Evolutionary conservation across 225 moss, liverwort and hornwort genomes (phyloP).

Genomic region (Physcomitrellopsis africana): DNA sequence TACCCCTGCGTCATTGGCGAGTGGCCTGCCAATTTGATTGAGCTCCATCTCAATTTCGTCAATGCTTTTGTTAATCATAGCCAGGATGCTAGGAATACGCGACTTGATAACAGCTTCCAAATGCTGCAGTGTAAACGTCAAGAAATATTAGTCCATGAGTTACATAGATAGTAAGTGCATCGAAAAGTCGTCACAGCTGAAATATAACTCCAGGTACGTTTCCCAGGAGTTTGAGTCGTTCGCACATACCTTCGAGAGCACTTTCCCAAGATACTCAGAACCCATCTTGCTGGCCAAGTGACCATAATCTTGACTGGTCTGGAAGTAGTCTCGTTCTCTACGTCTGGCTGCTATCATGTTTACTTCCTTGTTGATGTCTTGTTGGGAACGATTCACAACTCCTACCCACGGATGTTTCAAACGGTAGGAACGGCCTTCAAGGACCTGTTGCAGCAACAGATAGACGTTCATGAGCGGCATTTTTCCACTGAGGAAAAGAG

Average conservation of each 20-base stretch:
- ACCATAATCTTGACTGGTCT: slow-evolving; percentile 48
- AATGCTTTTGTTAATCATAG: slow-evolving; percentile 66
- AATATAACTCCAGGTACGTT: too few relatives aligned
- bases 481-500: too few relatives aligned
- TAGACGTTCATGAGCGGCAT: too few relatives aligned
- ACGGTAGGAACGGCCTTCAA: slow-evolving; percentile 61
- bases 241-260: slow-evolving; percentile 52
- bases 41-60: slow-evolving; percentile 60
- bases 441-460: slow-evolving; percentile 36
- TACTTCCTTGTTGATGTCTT: slow-evolving; percentile 70
- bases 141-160: background rate
- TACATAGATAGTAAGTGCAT: background rate
- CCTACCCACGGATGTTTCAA: slow-evolving; percentile 65
- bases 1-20: slow-evolving; percentile 67
- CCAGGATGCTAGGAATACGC: slow-evolving; percentile 59
- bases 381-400: slow-evolving; percentile 68
- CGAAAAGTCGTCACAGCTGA: too few relatives aligned
- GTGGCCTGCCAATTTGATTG: slow-evolving; percentile 65
- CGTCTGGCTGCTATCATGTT: slow-evolving; percentile 72
- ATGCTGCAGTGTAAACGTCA: slow-evolving; percentile 36
- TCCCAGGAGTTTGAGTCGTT: background rate
- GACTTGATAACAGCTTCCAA: slow-evolving; percentile 59
- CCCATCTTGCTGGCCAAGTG: slow-evolving; percentile 64
- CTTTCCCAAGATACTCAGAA: slow-evolving; percentile 62
- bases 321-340: slow-evolving; percentile 61